Evolutionary conservation across 2,329 filamentous ascomycete species (phyloP).

Genomic region (Coleophoma crateriformis): DNA sequence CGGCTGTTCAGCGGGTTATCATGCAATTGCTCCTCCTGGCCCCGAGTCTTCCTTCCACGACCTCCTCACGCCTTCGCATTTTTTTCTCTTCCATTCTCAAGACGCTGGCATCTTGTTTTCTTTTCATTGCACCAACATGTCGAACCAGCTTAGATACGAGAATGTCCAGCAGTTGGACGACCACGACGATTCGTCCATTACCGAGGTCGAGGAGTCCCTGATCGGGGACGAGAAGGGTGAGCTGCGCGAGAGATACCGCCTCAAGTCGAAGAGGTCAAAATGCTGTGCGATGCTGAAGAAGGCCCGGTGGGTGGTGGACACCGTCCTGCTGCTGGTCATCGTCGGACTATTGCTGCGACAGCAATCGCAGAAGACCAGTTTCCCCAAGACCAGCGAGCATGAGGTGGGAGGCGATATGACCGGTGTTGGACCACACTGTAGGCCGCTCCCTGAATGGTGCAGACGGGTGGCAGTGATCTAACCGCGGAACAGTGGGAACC

Average conservation of each 20-base stretch:
- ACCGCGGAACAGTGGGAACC: slow-evolving; percentile 23
- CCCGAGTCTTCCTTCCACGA: too few species aligned
- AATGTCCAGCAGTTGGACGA: slow-evolving; percentile 20
- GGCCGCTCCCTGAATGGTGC: slow-evolving; percentile 3
- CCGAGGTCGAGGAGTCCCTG: slow-evolving; percentile 35
- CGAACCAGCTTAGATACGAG: slow-evolving; percentile 7
- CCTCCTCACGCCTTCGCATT: not conserved
- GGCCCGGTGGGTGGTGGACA: slow-evolving; percentile 33
- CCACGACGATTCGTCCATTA: slow-evolving; percentile 29
- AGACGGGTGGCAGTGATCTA: slow-evolving; percentile 1
- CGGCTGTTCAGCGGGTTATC: not conserved
- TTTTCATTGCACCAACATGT: slow-evolving; percentile 2
- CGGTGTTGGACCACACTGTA: slow-evolving; percentile 30
- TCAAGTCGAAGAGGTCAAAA: slow-evolving; percentile 15
- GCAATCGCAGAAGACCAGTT: slow-evolving; percentile 12
- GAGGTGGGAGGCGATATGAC: slow-evolving; percentile 32
- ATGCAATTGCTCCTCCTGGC: not conserved
- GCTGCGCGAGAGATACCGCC: slow-evolving; percentile 19
- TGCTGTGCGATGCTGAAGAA: slow-evolving; percentile 23
- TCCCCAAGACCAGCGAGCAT: slow-evolving; percentile 13
- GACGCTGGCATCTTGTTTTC: not conserved
- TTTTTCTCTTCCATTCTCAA: not conserved
- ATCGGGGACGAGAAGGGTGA: slow-evolving; percentile 33
- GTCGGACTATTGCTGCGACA: slow-evolving; percentile 29
- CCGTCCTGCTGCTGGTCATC: slow-evolving; percentile 31